Evolutionary conservation across 495 filamentous ascomycete genomes (phyloP), one percentile per base, ranked within the genome.

Genomic region (Neurospora terricola): DNA sequence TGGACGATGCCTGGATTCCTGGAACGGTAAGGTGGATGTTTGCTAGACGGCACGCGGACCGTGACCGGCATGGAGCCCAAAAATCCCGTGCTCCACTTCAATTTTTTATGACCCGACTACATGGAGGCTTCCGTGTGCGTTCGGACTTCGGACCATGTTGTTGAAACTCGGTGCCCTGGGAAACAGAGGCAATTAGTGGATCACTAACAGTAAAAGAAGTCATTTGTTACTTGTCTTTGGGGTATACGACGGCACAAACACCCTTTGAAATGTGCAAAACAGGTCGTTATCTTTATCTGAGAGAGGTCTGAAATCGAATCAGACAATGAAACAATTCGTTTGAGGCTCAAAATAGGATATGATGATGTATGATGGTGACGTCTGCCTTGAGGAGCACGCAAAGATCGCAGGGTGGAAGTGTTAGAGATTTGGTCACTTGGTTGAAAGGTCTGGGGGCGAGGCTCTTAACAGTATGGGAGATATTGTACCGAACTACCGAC

Each of bases 31-130:
- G 42, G n/a, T 45, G 42, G 23, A 23, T 48, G 27, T 66, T 30
- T 59, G 37, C 70, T 34, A 77, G 78, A 62, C 54, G 54, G 23
- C 21, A 62, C 2, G 27, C 23, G 54, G 54, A 66, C 27, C 27
- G 54, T 66, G 54, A 9, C 54, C 12, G 54, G 54, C 23, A 34
- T 66, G 11, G 5, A 18, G 11, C 3, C 54, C 9, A 27, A 54
- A 12, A 30, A 30, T 59, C 23, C 48, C 23, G 48, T 62, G 14
- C 54, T 62, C 54, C 54, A 62, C 27, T 27, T 62, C 27, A 14
- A 34, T 18, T 34, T 12, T 12, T 23, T 12, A 8, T 6, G 54
- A 62, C 48, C 21, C 23, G 48, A 27, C 18, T 14, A 11, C 14
- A 14, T 30, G 21, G 45, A 27, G 45, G 21, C 45, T 27, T 27